A percentile compares a stretch with the other conserved stretches of the same genome.
Conservation (phyloP, 768 basidiomycete genomes). For the Trametes coccinea region DNA sequence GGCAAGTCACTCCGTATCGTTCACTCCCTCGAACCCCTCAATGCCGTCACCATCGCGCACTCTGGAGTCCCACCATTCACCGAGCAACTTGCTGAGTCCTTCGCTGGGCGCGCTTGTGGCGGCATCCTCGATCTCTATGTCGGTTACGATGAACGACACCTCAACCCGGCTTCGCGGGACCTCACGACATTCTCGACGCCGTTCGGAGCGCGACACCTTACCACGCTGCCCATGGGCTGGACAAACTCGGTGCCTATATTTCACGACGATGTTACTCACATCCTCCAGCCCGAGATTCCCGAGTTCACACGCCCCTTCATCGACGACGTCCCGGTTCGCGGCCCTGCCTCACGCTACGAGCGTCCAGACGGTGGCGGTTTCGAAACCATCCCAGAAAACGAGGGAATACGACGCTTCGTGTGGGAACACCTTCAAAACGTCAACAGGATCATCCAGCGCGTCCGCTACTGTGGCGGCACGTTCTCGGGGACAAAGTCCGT, state of each 20-base stretch:
- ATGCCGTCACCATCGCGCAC: conserved; percentile 23
- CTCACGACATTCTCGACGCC: too few relatives aligned
- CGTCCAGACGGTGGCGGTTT: too few relatives aligned
- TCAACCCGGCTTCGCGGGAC: conserved; percentile 3
- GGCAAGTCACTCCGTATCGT: conserved; percentile 25
- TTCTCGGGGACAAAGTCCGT: conserved; percentile 12
- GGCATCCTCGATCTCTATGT: conserved; percentile 37
- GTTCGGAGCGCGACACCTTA: too few relatives aligned
- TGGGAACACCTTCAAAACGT: conserved; percentile 21
- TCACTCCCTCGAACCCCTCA: conserved; percentile 31
- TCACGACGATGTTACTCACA: conserved; percentile 17
- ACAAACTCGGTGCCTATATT: neutral
- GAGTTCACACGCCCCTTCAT: conserved; percentile 18
- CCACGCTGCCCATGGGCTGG: too few relatives aligned
- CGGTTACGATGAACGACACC: conserved; percentile 16
- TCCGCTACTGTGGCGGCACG: conserved; percentile 32
- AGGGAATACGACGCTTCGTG: too few relatives aligned
- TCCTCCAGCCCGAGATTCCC: conserved; percentile 21
- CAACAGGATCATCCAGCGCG: conserved; percentile 36
- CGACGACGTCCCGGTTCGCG: too few relatives aligned
- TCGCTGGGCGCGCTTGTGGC: conserved; percentile 21
- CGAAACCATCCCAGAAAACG: too few relatives aligned
- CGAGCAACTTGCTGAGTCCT: conserved; percentile 22
- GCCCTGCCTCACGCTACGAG: too few relatives aligned
- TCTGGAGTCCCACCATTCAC: neutral